phyloP scores from a whole-genome alignment of 2,329 filamentous ascomycete species.

The Cladosporium sp. region DNA sequence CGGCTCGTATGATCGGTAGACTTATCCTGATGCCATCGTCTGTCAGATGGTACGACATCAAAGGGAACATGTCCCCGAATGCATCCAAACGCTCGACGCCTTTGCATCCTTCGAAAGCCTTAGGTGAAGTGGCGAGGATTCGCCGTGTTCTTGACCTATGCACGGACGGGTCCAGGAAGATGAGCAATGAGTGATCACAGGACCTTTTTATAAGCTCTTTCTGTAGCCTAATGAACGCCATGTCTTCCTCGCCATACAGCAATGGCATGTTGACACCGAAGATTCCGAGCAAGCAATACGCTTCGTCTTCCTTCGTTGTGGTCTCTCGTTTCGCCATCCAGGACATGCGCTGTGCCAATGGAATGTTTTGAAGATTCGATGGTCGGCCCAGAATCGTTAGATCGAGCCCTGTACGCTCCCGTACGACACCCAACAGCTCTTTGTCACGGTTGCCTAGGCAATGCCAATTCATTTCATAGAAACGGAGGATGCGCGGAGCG shows the following conservation, averaged over 20 bases:
- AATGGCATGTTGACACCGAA: constrained; percentile 43
- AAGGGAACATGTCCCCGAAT: not conserved
- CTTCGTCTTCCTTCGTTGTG: constrained; percentile 35
- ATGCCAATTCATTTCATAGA: constrained; percentile 1
- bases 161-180: not conserved
- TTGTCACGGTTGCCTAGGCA: constrained; percentile 2
- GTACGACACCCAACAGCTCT: not conserved
- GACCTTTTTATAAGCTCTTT: constrained; percentile 7
- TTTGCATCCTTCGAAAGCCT: not conserved
- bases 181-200: constrained; percentile 11
- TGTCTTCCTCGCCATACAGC: constrained; percentile 33
- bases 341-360: constrained; percentile 12
- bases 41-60: not conserved
- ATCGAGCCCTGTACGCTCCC: not conserved
- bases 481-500: constrained; percentile 2
- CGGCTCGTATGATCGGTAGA: not conserved
- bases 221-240: constrained; percentile 9
- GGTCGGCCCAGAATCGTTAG: constrained; percentile 12
- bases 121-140: not conserved
- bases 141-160: not conserved
- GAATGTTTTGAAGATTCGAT: not conserved
- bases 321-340: constrained; percentile 9
- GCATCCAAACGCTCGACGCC: not conserved
- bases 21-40: not conserved
- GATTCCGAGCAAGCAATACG: constrained; percentile 43